These are phyloP conservation scores for Jaenimonas drosophilae DNA, from an alignment of 208 protist species.

Conservation along the genomic window DNA sequence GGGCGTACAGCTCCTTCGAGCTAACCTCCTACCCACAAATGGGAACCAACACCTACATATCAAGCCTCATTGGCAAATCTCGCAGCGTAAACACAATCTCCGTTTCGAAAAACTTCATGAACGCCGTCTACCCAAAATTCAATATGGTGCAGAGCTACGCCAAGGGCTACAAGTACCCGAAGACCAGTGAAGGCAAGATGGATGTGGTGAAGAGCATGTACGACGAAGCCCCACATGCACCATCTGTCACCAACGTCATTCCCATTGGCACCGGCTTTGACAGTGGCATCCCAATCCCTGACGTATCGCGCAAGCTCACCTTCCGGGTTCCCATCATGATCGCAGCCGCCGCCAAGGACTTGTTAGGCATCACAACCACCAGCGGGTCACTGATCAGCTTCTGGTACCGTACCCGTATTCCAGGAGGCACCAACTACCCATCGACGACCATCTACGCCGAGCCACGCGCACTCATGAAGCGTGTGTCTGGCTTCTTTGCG, in stretches of 20 bases:
- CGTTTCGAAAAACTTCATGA: conserved; percentile 38
- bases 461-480: conserved; percentile 64
- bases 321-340: no score
- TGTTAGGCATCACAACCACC: no score
- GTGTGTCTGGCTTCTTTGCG: conserved; percentile 75
- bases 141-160: conserved; percentile 32
- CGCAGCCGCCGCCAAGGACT: no score
- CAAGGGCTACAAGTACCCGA: conserved; percentile 18
- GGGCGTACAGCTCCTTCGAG: conserved; percentile 60
- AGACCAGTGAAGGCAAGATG: conserved; percentile 13
- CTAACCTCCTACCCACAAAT: conserved; percentile 52
- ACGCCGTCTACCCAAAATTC: conserved; percentile 42
- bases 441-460: conserved; percentile 41
- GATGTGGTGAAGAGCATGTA: conserved; percentile 71
- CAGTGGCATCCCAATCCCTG: no score
- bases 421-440: background rate
- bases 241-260: no score
- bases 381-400: no score
- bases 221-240: conserved; percentile 10
- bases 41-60: conserved; percentile 11
- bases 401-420: no score
- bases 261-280: no score
- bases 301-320: no score
- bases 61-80: conserved; percentile 18
- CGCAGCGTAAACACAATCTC: conserved; percentile 19